Base-by-base conservation (phyloP, 1,139 yeast genomes). In the Blastobotrys raffinosifermentans region DNA sequence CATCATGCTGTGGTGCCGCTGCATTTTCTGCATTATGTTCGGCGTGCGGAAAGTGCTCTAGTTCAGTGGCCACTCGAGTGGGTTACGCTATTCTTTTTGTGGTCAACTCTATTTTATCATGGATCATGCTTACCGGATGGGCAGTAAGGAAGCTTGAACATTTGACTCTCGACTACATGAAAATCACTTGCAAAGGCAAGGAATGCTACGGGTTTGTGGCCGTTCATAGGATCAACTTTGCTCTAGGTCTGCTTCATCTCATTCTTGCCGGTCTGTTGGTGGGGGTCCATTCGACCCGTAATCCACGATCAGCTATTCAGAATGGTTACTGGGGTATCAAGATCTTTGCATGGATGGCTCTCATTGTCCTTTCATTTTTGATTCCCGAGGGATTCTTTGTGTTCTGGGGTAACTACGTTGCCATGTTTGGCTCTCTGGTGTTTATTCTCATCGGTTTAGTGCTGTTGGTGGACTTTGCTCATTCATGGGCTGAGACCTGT, bases 401-500 rank as follows among this genome's bases (percentile, higher is more conserved):
- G 19, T 71, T 83, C 53, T 93, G 94, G 77, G 96, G 98, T 1
- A 91, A 85, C 59, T 78, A 87, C 64, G 69, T 91, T 35, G 89
- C 97, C 10, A 82, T 87, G 31, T 64, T 86, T 4, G 80, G 87
- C 53, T 85, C 96, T 29, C 81, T 93, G 3, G 60, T 87, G 3
- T 93, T 93, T 61, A 72, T 91, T 26, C 80, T 93, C 6, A 86
- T 91, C 45, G 98, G 98, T 0, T 70, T 93, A 41, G 84, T 93
- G 8, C 69, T 93, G 35, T 65, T 93, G 38, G 97, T 93, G 20
- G 98, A 93, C 61, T 91, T 87, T 69, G 97, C 98, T 9, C 98
- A 93, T 61, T 93, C 93, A 43, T 93, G 97, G 96, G 97, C 98
- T 0, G 99, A 93, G 54, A 85, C 83, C 8, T 93, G 98, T 58